Evolutionary conservation across 495 filamentous ascomycete genomes (phyloP), one percentile per base, ranked within the genome.

Genomic region (Pseudotulostoma volvatum): DNA sequence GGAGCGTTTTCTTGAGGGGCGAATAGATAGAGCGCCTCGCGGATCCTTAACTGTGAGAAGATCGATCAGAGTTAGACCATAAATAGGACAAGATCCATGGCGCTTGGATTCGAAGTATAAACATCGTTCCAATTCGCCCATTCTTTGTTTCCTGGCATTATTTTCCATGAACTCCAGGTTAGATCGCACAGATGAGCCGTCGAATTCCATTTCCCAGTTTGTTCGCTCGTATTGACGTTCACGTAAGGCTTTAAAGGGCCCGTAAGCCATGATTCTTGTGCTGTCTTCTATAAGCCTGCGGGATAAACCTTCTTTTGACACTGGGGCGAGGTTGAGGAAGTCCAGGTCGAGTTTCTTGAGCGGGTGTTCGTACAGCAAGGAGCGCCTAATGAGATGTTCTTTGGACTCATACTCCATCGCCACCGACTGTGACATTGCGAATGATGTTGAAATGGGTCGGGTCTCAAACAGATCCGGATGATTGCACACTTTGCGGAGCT

Each of bases 401-500:
- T 83, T 85, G 38, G 74, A 64, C 47, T 82, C 77, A 43, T 74
- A 99, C 17, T 82, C 76, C 5, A 79, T 75, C n/a, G 79, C 63
- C 4, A 80, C 78, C 17, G 86, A 87, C 33, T 70, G 81, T 21
- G 77, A 71, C 82, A 95, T 93, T 5, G 86, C 86, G 55, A 93
- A 93, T 3, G 88, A 95, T 1, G 84, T 96, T 49, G 92, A 86
- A 51, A 99, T 94, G n/a, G 81, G 84, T 9, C 92, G 74, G n/a
- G 90, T 92, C 45, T 95, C 82, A 52, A 99, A 99, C 9, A 96
- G 71, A 62, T 99, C 92, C 0, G 92, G 92, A 51, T 99, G 92
- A 48, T 96, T 96, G 67, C 92, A 99, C 32, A 99, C 92, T 54
- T 95, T 94, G 16, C 92, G 77, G 19, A 99, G 68, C 53, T 93